phyloP scores from a whole-genome alignment of 352 stramenopile genomes.

The Phytophthora hibernalis region DNA sequence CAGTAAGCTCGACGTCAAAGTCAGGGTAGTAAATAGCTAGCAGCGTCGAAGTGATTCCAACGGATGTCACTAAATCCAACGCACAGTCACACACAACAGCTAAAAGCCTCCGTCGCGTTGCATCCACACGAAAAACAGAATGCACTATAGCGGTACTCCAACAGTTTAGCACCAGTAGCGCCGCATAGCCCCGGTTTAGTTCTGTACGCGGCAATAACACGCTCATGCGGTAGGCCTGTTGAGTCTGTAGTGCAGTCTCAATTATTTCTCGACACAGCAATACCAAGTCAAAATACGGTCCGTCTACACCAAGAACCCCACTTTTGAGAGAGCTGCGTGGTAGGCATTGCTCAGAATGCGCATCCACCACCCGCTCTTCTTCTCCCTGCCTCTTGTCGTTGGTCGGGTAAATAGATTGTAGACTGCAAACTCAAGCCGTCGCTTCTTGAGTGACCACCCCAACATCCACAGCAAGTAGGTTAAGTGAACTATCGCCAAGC shows the following conservation, averaged over 20 bases:
- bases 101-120: slow-evolving; percentile 28
- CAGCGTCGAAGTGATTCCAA: slow-evolving; percentile 24
- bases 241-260: slow-evolving; percentile 28
- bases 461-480: slow-evolving; percentile 25
- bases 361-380: not conserved
- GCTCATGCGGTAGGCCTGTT: slow-evolving; percentile 33
- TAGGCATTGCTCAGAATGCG: not conserved
- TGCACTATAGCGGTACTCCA: slow-evolving; percentile 34
- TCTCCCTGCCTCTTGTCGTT: not conserved
- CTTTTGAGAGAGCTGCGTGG: slow-evolving; percentile 1
- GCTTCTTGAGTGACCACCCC: slow-evolving; percentile 13
- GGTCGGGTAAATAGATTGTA: slow-evolving; percentile 8
- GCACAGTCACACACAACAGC: slow-evolving; percentile 31
- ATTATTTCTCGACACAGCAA: slow-evolving; percentile 23
- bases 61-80: slow-evolving; percentile 36
- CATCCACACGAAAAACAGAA: slow-evolving; percentile 12
- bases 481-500: slow-evolving; percentile 19
- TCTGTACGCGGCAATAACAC: slow-evolving; percentile 12
- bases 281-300: slow-evolving; percentile 23
- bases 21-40: slow-evolving; percentile 13
- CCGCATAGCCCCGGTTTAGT: slow-evolving; percentile 28
- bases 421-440: slow-evolving; percentile 3
- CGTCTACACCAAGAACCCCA: slow-evolving; percentile 16
- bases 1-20: slow-evolving; percentile 19
- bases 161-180: slow-evolving; percentile 35